Percentiles rank a stretch among this genome's conserved stretches.
Conservation (phyloP, 2,329 filamentous ascomycete genomes). For the Sclerotinia glacialis region DNA sequence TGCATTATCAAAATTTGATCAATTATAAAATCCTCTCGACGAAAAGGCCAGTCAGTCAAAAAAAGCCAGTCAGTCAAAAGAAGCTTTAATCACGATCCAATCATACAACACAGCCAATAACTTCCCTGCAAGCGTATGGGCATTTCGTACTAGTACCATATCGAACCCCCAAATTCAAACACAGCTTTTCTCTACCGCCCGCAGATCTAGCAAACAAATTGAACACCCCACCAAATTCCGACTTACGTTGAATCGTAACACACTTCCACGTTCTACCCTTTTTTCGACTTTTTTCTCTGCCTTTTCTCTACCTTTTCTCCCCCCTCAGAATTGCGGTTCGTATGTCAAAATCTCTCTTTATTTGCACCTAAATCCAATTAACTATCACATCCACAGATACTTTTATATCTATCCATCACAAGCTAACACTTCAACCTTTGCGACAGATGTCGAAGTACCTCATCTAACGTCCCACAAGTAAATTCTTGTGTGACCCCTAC, state of each 20-base stretch:
- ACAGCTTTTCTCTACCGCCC: conserved; percentile 9
- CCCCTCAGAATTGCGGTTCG: conserved; percentile 14
- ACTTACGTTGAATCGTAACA: conserved; percentile 17
- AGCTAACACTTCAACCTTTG: conserved; percentile 27
- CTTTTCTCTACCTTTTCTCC: neutral
- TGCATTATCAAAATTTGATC: neutral
- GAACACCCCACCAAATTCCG: conserved; percentile 16
- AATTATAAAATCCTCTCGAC: neutral
- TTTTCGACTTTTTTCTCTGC: neutral
- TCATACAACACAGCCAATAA: conserved; percentile 1
- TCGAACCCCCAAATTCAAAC: conserved; percentile 10
- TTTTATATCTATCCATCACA: neutral
- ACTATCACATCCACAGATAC: neutral
- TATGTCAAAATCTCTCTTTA: conserved; percentile 8
- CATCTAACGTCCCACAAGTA: conserved; percentile 38
- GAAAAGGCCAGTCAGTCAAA: too few species aligned
- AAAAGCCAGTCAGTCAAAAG: neutral
- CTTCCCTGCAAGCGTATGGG: conserved; percentile 14
- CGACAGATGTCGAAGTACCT: conserved; percentile 34
- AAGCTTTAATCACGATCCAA: neutral
- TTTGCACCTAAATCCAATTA: neutral
- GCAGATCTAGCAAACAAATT: conserved; percentile 10
- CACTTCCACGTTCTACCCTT: conserved; percentile 10
- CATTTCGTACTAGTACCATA: conserved; percentile 3
- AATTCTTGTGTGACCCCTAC: conserved; percentile 36